Conservation (phyloP, 768 basidiomycete species). For the Ephemerocybe angulata region DNA sequence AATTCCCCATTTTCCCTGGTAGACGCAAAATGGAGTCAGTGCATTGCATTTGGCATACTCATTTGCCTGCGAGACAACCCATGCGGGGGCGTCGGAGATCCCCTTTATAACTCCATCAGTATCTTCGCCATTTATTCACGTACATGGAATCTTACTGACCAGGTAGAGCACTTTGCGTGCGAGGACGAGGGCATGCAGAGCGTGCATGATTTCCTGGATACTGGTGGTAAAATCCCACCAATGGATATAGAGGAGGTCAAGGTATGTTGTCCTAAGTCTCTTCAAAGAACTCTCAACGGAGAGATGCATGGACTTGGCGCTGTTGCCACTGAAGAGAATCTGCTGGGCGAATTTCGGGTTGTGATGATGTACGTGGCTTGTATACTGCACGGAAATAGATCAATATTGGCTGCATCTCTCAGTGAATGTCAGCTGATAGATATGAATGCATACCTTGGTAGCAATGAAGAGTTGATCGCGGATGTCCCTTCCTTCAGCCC, state of each 20-base stretch:
- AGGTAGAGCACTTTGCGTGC: conserved; percentile 54
- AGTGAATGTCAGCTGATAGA: no score
- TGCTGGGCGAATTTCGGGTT: conserved; percentile 25
- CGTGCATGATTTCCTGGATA: conserved; percentile 56
- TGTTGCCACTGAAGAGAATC: conserved; percentile 46
- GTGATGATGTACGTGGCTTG: conserved; percentile 26
- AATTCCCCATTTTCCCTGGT: conserved; percentile 44
- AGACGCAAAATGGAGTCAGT: conserved; percentile 47
- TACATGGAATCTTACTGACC: not conserved
- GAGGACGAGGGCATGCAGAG: no score
- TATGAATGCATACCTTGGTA: conserved; percentile 32
- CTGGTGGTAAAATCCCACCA: conserved; percentile 52
- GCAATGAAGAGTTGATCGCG: conserved; percentile 46
- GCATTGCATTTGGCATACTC: conserved; percentile 45
- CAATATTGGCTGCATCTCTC: not conserved
- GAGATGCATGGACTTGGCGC: conserved; percentile 39
- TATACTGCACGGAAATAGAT: conserved; percentile 24
- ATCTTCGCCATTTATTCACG: no score
- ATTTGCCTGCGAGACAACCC: conserved; percentile 44
- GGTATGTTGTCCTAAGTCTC: conserved; percentile 43
- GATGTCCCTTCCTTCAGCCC: conserved; percentile 43
- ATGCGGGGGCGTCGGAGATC: conserved; percentile 39
- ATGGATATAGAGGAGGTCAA: no score
- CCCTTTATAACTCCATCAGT: conserved; percentile 21
- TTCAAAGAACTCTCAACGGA: conserved; percentile 43